Base-by-base conservation (phyloP, 805 yeast genomes). In the Blastobotrys terrestris region DNA sequence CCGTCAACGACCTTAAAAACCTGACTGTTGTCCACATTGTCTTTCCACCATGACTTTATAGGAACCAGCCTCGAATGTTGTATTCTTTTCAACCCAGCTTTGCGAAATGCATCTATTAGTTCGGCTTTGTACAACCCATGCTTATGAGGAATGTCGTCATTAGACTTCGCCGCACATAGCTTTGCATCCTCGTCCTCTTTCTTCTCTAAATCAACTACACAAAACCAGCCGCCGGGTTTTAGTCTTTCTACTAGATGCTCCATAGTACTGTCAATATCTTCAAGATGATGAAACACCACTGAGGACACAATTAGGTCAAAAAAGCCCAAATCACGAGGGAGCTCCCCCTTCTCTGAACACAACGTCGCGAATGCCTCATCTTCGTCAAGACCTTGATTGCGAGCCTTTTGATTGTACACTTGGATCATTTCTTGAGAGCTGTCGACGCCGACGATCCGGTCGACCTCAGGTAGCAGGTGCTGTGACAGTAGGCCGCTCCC, bases 251-350 rank as follows among this genome's bases (percentile, higher is more conserved):
- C 60, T 21, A 62, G 53, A 11, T 44, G 43, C 21, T 50, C 35
- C 1, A 58, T 53, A 11, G 53, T 52, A 2, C 31, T 35, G 2
- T 52, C 50, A 20, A 56, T 50, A 43, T 62, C 59, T 22, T 48
- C 50, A 3, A 62, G 42, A 51, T 62, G 66, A 39, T 62, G 66
- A 46, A 55, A 62, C 1, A 62, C 53, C 54, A 62, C 39, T 2
- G 66, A 60, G 14, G 57, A 51, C 21, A 62, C 57, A 11, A 54
- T 61, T 21, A 53, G 55, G 35, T 62, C 63, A 44, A 62, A 62
- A n/a, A 39, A 42, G 3, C 47, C 54, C 0, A 31, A 15, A 5
- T 20, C 46, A 11, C 14, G 14, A 19, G n/a, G 20, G 16, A 39
- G 15, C 44, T 39, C 48, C 14, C 44, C 55, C 20, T 45, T 48